phyloP scores from a whole-genome alignment of 1,139 yeast species.

The Diutina scorzettiae region DNA sequence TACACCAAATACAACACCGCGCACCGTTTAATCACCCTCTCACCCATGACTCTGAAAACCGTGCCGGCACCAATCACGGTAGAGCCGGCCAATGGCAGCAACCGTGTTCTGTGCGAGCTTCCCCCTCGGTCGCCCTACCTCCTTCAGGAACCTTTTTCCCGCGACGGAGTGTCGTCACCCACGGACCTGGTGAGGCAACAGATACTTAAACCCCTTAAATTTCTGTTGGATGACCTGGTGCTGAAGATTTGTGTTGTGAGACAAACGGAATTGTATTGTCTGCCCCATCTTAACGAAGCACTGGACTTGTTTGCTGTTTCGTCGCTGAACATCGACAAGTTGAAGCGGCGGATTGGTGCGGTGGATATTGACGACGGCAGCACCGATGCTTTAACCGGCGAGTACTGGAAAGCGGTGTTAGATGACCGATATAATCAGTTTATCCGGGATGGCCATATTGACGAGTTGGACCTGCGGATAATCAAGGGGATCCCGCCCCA shows the following conservation, averaged over 20 bases:
- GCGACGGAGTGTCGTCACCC: background rate
- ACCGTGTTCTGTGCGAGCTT: background rate
- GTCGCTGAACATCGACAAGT: conserved; percentile 1
- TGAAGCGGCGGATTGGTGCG: background rate
- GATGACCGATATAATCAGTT: conserved; percentile 15
- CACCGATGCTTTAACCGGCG: background rate
- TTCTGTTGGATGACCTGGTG: background rate
- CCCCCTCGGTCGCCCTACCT: conserved; percentile 2
- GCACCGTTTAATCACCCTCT: background rate
- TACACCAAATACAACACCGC: background rate
- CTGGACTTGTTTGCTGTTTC: background rate
- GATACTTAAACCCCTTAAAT: background rate
- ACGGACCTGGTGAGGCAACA: background rate
- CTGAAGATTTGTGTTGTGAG: conserved; percentile 3
- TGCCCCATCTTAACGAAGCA: conserved; percentile 3
- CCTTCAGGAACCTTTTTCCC: background rate
- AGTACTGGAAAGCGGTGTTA: conserved; percentile 17
- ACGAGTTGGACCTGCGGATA: conserved; percentile 18
- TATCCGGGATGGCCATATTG: conserved; percentile 13
- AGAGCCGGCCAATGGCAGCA: background rate
- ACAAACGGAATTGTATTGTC: conserved; percentile 3
- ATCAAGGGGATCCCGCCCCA: conserved; percentile 22
- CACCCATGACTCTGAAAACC: background rate
- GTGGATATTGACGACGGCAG: background rate
- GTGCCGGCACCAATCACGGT: background rate